A percentile compares a stretch with the other conserved stretches of the same genome.
These are phyloP conservation scores for Digitaria exilis DNA, from an alignment of 202 grass and related monocot species.

Conservation along the genomic window DNA sequence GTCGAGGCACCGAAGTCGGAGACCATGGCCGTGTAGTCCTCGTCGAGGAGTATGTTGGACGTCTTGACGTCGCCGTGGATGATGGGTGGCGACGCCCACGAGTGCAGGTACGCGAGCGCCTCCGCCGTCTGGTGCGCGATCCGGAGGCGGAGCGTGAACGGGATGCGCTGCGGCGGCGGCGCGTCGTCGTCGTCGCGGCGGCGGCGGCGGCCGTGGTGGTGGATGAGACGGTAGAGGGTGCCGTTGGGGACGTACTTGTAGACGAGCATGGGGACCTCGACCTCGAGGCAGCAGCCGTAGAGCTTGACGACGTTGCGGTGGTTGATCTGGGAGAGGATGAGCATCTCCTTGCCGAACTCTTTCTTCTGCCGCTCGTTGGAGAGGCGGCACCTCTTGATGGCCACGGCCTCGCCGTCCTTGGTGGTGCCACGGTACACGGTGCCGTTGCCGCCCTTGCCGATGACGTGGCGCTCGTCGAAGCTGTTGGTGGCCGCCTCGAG, in stretches of 20 bases:
- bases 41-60: constrained; percentile 65
- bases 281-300: constrained; percentile 75
- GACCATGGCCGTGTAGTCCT: constrained; percentile 47
- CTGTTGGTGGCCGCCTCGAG: constrained; percentile 54
- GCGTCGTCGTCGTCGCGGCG: too few species aligned
- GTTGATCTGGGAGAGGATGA: constrained; percentile 76
- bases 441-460: constrained; percentile 68
- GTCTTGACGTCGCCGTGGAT: constrained; percentile 74
- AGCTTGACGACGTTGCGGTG: constrained; percentile 72
- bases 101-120: constrained; percentile 73
- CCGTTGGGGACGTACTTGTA: constrained; percentile 71
- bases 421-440: constrained; percentile 73
- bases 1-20: constrained; percentile 72
- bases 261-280: constrained; percentile 80
- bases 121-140: constrained; percentile 54
- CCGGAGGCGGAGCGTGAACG: constrained; percentile 40
- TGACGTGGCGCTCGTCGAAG: constrained; percentile 58
- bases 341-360: constrained; percentile 80
- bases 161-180: not conserved
- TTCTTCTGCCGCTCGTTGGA: constrained; percentile 65
- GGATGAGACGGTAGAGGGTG: constrained; percentile 53
- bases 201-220: constrained; percentile 18
- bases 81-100: constrained; percentile 55
- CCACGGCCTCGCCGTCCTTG: constrained; percentile 41
- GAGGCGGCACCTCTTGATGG: constrained; percentile 55